These are phyloP conservation scores for Pichia nakasei DNA, from an alignment of 805 yeast genomes.

Conservation along the genomic window DNA sequence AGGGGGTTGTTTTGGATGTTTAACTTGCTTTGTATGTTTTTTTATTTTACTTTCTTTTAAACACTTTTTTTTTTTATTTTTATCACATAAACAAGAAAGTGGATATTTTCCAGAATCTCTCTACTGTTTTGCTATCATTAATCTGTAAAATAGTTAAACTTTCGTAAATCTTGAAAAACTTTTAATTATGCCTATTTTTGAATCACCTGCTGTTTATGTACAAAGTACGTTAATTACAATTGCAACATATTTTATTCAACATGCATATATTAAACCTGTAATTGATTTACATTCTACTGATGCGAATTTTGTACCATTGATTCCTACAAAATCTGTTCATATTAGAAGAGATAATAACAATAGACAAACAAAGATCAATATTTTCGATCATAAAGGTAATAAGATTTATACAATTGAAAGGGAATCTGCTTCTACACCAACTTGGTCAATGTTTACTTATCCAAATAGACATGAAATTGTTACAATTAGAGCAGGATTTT, in stretches of 20 bases:
- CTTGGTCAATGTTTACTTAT: conserved; percentile 41
- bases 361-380: conserved; percentile 37
- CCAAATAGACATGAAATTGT: conserved; percentile 42
- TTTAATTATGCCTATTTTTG: conserved; percentile 32
- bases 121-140: neutral
- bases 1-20: too few species aligned
- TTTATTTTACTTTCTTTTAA: too few species aligned
- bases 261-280: conserved; percentile 30
- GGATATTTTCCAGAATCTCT: neutral
- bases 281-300: conserved; percentile 32
- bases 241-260: conserved; percentile 35
- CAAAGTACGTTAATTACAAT: conserved; percentile 32
- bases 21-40: too few species aligned
- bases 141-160: neutral
- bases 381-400: conserved; percentile 35
- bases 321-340: conserved; percentile 34
- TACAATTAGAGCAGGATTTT: conserved; percentile 41
- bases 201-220: conserved; percentile 39
- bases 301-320: conserved; percentile 34
- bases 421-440: conserved; percentile 36
- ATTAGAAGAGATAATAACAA: conserved; percentile 43
- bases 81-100: too few species aligned
- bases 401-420: conserved; percentile 46
- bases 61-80: too few species aligned
- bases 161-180: neutral